These are phyloP conservation scores for Chenopodium album DNA, from an alignment of 148 eudicot species.

Conservation along the genomic window DNA sequence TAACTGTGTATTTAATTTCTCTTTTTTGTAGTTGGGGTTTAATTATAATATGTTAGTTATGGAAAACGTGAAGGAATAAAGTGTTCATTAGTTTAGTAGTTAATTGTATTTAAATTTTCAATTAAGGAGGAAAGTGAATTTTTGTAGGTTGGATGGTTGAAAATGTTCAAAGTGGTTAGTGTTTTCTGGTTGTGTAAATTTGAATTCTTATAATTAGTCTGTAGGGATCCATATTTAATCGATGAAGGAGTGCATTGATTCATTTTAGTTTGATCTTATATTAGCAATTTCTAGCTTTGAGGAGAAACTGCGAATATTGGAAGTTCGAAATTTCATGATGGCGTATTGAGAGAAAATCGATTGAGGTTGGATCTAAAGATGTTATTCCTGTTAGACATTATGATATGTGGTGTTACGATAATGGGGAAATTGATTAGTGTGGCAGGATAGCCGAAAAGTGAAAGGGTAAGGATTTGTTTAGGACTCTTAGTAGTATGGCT, in stretches of 20 bases:
- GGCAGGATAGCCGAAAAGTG: no score
- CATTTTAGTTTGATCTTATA: neutral
- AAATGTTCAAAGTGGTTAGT: neutral
- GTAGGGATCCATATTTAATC: neutral
- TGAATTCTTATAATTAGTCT: neutral
- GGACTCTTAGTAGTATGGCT: no score
- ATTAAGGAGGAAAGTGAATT: neutral
- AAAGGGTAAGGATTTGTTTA: no score
- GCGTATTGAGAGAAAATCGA: no score
- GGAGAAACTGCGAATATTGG: no score
- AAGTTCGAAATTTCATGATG: no score
- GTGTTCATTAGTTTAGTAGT: neutral
- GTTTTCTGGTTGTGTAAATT: neutral
- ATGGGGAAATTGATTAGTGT: no score
- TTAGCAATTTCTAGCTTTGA: neutral
- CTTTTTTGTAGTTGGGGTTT: neutral
- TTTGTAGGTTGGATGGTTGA: neutral
- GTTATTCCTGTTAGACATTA: no score
- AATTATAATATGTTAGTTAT: neutral
- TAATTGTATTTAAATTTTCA: neutral
- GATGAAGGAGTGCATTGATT: neutral
- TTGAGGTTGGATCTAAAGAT: no score
- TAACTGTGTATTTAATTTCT: neutral
- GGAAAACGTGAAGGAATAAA: neutral
- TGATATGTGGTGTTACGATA: no score